Evolutionary conservation across 805 yeast species (phyloP).

Genomic region (Metschnikowia dekortorum): DNA sequence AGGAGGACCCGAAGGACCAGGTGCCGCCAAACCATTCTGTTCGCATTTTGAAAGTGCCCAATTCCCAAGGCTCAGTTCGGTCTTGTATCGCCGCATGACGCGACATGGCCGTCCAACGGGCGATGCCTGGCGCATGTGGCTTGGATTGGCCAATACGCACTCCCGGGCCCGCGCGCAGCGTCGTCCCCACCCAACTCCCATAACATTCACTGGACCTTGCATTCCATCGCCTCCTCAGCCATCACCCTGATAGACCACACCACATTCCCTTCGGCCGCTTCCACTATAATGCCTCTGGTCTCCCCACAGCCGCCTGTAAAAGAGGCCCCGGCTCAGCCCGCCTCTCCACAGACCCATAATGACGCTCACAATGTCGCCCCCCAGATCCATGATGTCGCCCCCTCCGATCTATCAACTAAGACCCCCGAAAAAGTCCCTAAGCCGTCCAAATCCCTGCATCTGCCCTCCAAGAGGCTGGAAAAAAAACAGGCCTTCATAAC

Average conservation of each 20-base stretch:
- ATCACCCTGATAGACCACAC: background rate
- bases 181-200: slow-evolving; percentile 4
- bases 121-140: background rate
- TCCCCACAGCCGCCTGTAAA: background rate
- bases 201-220: slow-evolving; percentile 1
- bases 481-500: slow-evolving; percentile 81
- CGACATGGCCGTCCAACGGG: background rate
- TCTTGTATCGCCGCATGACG: background rate
- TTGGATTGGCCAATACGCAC: background rate
- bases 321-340: background rate
- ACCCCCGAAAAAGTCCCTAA: background rate
- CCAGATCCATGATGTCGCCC: background rate
- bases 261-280: background rate
- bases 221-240: background rate
- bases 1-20: no score
- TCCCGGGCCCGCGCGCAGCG: slow-evolving; percentile 4
- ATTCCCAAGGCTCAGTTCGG: no score
- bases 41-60: no score
- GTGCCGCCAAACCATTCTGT: no score
- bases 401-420: background rate
- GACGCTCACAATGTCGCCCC: background rate
- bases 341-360: background rate
- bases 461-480: slow-evolving; percentile 23
- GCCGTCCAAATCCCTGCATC: background rate
- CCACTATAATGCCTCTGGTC: background rate